Evolutionary conservation across 164 flowering plant species (phyloP).

Genomic region (Kingdonia uniflora): DNA sequence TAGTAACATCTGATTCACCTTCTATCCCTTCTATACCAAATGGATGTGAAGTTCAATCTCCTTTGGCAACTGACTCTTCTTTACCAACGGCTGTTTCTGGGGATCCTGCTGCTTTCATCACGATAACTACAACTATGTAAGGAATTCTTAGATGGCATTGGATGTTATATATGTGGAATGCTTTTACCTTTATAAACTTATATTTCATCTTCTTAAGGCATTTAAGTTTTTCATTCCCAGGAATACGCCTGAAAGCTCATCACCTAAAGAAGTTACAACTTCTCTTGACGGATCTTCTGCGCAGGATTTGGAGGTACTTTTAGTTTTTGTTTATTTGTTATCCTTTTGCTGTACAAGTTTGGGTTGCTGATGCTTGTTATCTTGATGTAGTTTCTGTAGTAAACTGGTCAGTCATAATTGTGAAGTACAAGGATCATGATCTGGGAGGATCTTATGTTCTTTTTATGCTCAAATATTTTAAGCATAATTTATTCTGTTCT

Average conservation of each 20-base stretch:
- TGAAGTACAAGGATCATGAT: too few relatives aligned
- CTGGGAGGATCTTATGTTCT: too few relatives aligned
- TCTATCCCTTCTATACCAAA: slow-evolving; percentile 18
- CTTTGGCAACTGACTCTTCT: slow-evolving; percentile 9
- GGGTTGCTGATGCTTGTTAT: not conserved
- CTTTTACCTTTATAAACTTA: too few relatives aligned
- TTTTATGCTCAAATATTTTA: too few relatives aligned
- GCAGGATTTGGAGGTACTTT: slow-evolving; percentile 73
- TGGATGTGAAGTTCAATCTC: slow-evolving; percentile 19
- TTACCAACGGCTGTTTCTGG: slow-evolving; percentile 18
- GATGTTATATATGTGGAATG: too few relatives aligned
- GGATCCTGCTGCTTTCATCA: slow-evolving; percentile 15
- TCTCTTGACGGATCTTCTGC: slow-evolving; percentile 39
- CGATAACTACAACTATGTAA: slow-evolving; percentile 15
- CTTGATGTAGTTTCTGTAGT: too few relatives aligned
- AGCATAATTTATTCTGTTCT: too few relatives aligned
- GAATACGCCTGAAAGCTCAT: slow-evolving; percentile 18
- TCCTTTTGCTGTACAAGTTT: not conserved
- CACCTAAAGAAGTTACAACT: slow-evolving; percentile 29
- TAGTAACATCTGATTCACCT: slow-evolving; percentile 24
- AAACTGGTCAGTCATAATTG: too few relatives aligned
- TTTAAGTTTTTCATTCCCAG: slow-evolving; percentile 15
- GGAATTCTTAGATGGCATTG: not conserved
- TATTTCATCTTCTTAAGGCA: too few relatives aligned
- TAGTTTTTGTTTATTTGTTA: not conserved